Percentiles rank a stretch among this genome's conserved stretches.
Conservation (phyloP, 352 stramenopile genomes). For the Phytophthora cryptogea region DNA sequence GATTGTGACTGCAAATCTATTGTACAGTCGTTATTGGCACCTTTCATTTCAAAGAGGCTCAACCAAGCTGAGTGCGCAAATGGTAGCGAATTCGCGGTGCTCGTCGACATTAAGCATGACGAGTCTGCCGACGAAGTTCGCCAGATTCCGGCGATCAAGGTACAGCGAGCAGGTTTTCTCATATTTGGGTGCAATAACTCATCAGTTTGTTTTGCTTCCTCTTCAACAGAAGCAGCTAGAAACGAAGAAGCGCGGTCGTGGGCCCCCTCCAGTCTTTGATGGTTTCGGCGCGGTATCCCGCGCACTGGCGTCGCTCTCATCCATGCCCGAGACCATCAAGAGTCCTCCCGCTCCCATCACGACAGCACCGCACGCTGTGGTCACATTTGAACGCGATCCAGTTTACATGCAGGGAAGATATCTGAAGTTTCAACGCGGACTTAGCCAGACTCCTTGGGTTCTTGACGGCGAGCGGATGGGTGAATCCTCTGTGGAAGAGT, state of each 20-base stretch:
- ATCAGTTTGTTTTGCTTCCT: not conserved
- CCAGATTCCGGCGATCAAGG: conserved; percentile 79
- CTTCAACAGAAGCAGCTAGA: conserved; percentile 62
- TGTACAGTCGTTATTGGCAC: conserved; percentile 46
- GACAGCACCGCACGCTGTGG: conserved; percentile 38
- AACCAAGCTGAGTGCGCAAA: conserved; percentile 55
- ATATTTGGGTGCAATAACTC: conserved; percentile 3
- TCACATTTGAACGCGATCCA: conserved; percentile 73
- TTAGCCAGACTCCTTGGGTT: conserved; percentile 93
- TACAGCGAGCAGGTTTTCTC: conserved; percentile 17
- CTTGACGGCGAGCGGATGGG: conserved; percentile 86
- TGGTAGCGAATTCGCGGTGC: conserved; percentile 67
- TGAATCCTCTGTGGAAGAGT: conserved; percentile 90
- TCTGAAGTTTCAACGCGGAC: conserved; percentile 88
- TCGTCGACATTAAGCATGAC: conserved; percentile 70
- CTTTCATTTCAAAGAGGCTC: conserved; percentile 51
- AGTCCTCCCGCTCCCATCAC: conserved; percentile 54
- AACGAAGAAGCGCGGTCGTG: conserved; percentile 67
- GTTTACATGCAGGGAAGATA: conserved; percentile 91
- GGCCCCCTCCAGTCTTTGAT: conserved; percentile 64
- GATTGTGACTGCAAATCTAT: conserved; percentile 6
- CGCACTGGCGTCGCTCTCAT: conserved; percentile 50
- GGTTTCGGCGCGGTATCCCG: conserved; percentile 81
- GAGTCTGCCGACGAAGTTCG: conserved; percentile 74
- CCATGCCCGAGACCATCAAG: conserved; percentile 57